These are phyloP conservation scores for Coemansia sp. DNA, from an alignment of 192 early-diverging fungal genomes.

Conservation along the genomic window DNA sequence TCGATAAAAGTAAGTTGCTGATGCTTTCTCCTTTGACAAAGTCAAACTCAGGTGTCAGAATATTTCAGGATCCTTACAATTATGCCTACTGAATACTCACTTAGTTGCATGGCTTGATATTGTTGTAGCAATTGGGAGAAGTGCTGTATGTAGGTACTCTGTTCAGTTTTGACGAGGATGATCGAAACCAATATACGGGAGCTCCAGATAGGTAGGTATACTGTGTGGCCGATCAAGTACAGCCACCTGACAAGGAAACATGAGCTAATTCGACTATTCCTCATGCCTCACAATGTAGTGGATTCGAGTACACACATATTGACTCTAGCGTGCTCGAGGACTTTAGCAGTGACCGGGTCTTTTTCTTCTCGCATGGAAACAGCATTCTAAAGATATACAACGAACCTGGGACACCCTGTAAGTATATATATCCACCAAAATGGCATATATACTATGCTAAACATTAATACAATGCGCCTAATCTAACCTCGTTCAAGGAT, in stretches of 20 bases:
- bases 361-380: slow-evolving; percentile 43
- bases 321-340: slow-evolving; percentile 15
- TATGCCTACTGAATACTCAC: not conserved
- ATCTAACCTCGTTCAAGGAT: not conserved
- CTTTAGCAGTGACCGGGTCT: slow-evolving; percentile 20
- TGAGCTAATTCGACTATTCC: not conserved
- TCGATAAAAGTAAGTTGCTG: slow-evolving; percentile 30
- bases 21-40: not conserved
- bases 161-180: slow-evolving; percentile 37
- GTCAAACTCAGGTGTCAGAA: not conserved
- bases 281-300: slow-evolving; percentile 3
- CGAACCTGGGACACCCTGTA: slow-evolving; percentile 27
- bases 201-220: slow-evolving; percentile 6
- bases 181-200: not conserved
- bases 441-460: not conserved
- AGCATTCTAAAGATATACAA: slow-evolving; percentile 32
- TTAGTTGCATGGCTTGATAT: not conserved
- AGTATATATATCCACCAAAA: slow-evolving; percentile 1
- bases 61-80: not conserved
- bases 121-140: slow-evolving; percentile 46
- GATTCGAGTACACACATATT: slow-evolving; percentile 17
- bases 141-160: slow-evolving; percentile 35
- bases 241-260: not conserved
- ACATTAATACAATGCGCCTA: not conserved
- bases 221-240: not conserved